Evolutionary conservation across 768 basidiomycete genomes (phyloP).

Genomic region (Psilocybe cyanescens): DNA sequence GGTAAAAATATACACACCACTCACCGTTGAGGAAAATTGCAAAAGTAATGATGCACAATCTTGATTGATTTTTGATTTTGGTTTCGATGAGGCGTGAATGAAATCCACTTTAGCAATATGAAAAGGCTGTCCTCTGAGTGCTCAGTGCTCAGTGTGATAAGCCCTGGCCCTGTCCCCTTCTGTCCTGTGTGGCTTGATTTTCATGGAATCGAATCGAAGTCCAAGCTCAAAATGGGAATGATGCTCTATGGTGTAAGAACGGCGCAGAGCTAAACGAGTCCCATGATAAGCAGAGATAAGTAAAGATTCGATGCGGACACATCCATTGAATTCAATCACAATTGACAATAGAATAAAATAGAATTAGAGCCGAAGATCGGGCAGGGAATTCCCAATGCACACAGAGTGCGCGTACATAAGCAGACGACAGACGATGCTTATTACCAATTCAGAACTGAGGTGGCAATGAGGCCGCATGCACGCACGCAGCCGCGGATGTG

Average conservation of each 20-base stretch:
- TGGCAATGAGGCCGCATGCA: slow-evolving; percentile 22
- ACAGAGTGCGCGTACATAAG: too few relatives aligned
- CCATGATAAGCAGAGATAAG: slow-evolving; percentile 17
- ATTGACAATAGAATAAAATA: too few relatives aligned
- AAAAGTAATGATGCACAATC: too few relatives aligned
- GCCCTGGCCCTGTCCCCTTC: background rate
- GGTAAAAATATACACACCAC: too few relatives aligned
- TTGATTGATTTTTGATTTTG: too few relatives aligned
- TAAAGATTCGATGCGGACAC: too few relatives aligned
- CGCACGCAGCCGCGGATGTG: slow-evolving; percentile 18
- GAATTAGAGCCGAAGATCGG: slow-evolving; percentile 22
- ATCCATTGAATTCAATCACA: too few relatives aligned
- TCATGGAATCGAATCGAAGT: background rate
- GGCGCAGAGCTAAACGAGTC: slow-evolving; percentile 3
- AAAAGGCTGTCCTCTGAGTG: background rate
- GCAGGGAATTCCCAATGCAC: background rate
- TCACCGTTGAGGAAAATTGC: too few relatives aligned
- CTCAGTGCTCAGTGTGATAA: background rate
- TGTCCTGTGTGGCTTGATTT: too few relatives aligned
- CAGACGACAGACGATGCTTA: too few relatives aligned
- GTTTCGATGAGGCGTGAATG: background rate
- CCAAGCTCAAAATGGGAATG: slow-evolving; percentile 16
- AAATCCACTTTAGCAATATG: background rate
- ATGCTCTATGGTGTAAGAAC: slow-evolving; percentile 11
- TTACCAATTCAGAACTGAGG: slow-evolving; percentile 11